phyloP scores from a whole-genome alignment of 208 protist species.

The Acanthamoeba triangularis region DNA sequence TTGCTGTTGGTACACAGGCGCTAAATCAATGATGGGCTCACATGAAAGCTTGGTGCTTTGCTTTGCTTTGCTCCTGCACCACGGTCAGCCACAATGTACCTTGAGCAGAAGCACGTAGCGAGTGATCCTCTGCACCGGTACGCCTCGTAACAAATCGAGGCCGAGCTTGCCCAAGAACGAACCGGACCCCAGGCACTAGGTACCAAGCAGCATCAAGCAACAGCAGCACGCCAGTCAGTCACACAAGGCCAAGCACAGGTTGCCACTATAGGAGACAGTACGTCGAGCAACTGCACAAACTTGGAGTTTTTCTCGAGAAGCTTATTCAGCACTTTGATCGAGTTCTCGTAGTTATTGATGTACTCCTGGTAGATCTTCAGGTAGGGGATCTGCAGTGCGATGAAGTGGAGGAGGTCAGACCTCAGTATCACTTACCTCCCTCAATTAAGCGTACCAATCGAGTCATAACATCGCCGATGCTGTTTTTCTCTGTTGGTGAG shows the following conservation, averaged over 20 bases:
- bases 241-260: neutral
- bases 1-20: conserved; percentile 27
- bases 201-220: neutral
- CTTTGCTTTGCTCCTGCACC: neutral
- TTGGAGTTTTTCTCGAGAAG: conserved; percentile 50
- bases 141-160: conserved; percentile 31
- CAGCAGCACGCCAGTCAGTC: neutral
- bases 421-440: neutral
- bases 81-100: neutral
- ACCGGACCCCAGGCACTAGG: conserved; percentile 44
- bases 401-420: neutral
- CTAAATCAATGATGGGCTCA: no score
- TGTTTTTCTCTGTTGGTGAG: conserved; percentile 19
- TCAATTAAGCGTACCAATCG: neutral
- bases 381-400: neutral
- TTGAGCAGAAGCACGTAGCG: conserved; percentile 59
- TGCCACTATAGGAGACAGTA: neutral
- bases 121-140: conserved; percentile 62
- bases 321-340: conserved; percentile 43
- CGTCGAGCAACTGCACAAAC: conserved; percentile 11
- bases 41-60: neutral
- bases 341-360: conserved; percentile 63
- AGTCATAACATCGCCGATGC: conserved; percentile 52
- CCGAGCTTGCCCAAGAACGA: conserved; percentile 49
- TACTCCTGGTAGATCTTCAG: conserved; percentile 70